phyloP scores from a whole-genome alignment of 2,329 filamentous ascomycete genomes.

The Venturia carpophila region DNA sequence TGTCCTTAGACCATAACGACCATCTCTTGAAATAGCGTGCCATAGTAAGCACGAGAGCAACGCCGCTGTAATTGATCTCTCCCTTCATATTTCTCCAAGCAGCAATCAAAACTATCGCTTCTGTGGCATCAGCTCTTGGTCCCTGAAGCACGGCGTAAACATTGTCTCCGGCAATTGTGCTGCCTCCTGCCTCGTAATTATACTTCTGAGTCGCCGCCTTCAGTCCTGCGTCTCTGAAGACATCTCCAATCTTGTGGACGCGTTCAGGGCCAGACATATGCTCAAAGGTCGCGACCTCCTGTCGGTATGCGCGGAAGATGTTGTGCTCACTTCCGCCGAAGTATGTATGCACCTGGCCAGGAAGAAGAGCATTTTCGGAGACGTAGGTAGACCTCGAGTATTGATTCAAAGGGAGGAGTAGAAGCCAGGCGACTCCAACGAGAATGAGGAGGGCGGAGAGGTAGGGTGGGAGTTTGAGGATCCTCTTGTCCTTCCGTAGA shows the following conservation, averaged over 20 bases:
- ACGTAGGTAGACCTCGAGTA: constrained; percentile 93
- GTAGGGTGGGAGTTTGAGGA: constrained; percentile 79
- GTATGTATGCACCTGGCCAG: constrained; percentile 95
- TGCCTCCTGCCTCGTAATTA: constrained; percentile 67
- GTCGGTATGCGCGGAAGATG: constrained; percentile 80
- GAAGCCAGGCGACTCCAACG: constrained; percentile 80
- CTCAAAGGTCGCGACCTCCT: constrained; percentile 64
- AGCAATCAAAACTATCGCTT: constrained; percentile 87
- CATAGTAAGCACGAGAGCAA: constrained; percentile 77
- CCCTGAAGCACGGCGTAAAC: constrained; percentile 90
- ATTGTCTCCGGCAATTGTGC: constrained; percentile 72
- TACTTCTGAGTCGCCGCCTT: constrained; percentile 87
- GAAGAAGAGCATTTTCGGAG: constrained; percentile 91
- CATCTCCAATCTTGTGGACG: constrained; percentile 64
- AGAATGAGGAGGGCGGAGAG: constrained; percentile 77
- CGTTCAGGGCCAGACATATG: constrained; percentile 33
- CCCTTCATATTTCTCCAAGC: constrained; percentile 78
- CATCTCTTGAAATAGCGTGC: constrained; percentile 94
- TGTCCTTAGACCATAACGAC: constrained; percentile 98
- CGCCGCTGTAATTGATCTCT: constrained; percentile 75
- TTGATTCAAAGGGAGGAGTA: constrained; percentile 79
- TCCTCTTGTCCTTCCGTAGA: constrained; percentile 70
- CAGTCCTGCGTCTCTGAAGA: constrained; percentile 70
- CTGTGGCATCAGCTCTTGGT: constrained; percentile 89
- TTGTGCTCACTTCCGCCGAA: constrained; percentile 95